Conservation (phyloP, 2,329 filamentous ascomycete species). For the Monosporascus sp. region DNA sequence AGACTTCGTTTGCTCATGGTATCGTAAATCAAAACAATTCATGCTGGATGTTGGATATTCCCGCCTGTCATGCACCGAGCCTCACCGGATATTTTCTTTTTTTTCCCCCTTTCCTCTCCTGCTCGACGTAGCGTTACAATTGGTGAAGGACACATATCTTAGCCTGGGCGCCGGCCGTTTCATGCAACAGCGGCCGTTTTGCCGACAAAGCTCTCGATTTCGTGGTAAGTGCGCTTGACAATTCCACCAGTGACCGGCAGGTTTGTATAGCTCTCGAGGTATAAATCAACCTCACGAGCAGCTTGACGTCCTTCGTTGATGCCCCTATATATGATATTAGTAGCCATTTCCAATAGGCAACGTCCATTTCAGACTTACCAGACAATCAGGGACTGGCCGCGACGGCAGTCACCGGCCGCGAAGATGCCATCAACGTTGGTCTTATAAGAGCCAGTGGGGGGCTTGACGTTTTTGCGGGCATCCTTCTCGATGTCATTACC, state of each 20-base stretch:
- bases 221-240: constrained; percentile 73
- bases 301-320: constrained; percentile 96
- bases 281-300: constrained; percentile 86
- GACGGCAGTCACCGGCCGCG: constrained; percentile 89
- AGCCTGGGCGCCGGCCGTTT: not conserved
- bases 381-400: constrained; percentile 92
- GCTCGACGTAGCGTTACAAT: not conserved
- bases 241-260: constrained; percentile 92
- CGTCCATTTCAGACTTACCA: constrained; percentile 56
- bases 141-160: too few relatives aligned
- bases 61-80: constrained; percentile 2
- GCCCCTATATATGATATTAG: constrained; percentile 56
- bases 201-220: constrained; percentile 37
- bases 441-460: constrained; percentile 76
- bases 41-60: not conserved
- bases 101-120: not conserved
- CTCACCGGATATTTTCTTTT: not conserved
- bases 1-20: constrained; percentile 4
- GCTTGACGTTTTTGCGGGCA: constrained; percentile 93
- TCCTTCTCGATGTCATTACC: constrained; percentile 89
- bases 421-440: constrained; percentile 88
- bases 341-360: not conserved
- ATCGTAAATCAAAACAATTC: constrained; percentile 12
- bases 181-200: constrained; percentile 4
- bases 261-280: constrained; percentile 71